These are phyloP conservation scores for Saccharomyces jurei DNA, from an alignment of 805 yeast genomes.

Conservation along the genomic window DNA sequence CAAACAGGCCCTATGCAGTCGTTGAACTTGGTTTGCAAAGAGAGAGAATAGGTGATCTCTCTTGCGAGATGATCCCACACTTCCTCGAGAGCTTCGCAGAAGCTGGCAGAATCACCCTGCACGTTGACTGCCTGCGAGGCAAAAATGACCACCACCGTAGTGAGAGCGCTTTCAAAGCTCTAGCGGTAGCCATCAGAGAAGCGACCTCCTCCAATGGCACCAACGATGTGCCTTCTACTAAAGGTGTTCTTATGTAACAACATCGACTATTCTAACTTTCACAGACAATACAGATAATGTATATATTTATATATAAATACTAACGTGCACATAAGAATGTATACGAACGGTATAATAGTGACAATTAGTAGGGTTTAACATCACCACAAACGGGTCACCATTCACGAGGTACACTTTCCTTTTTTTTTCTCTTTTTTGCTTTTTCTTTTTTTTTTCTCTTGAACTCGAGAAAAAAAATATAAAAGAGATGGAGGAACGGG, in stretches of 20 bases:
- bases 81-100: slow-evolving; percentile 90
- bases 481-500: background rate
- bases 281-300: background rate
- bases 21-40: slow-evolving; percentile 83
- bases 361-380: background rate
- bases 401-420: background rate
- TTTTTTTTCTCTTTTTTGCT: background rate
- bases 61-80: slow-evolving; percentile 97
- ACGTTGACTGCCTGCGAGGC: slow-evolving; percentile 91
- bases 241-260: slow-evolving; percentile 73
- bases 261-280: background rate
- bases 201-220: slow-evolving; percentile 78
- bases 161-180: slow-evolving; percentile 92
- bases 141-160: slow-evolving; percentile 94
- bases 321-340: background rate
- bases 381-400: background rate
- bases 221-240: slow-evolving; percentile 90
- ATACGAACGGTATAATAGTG: background rate
- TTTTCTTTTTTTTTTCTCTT: background rate
- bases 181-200: slow-evolving; percentile 86
- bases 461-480: background rate
- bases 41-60: slow-evolving; percentile 86
- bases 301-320: no score
- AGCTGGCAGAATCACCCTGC: slow-evolving; percentile 83
- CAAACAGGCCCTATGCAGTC: slow-evolving; percentile 88